Base-by-base conservation (phyloP, 1,284 basidiomycete genomes). In the Erythrobasidium hasegawianum region DNA sequence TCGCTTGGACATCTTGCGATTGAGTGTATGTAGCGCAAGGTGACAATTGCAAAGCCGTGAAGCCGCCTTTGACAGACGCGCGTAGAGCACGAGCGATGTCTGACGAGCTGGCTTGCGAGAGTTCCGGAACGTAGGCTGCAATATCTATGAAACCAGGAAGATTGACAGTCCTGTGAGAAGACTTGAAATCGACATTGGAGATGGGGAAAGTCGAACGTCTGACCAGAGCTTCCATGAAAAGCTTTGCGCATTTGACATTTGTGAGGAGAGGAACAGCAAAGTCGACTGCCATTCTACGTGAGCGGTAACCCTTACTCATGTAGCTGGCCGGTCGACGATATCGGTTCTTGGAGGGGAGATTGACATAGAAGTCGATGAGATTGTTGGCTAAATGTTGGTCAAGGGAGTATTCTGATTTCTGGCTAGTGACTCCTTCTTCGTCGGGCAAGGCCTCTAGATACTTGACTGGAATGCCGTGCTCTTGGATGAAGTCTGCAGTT, bases 261-360 rank as follows among this genome's bases (percentile, higher is more conserved):
- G 95, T 98, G 77, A 98, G 93, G 60, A 98, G 83, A 0, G 96
- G 95, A 43, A 98, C 87, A 38, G 93, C 94, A 75, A 95, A 97
- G 79, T 99, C 95, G 71, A 99, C 95, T n/a, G 96, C 95, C 89
- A 97, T 94, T 71, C 95, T 89, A 77, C 96, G 89, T 29, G 93
- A 95, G 70, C 87, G 86, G 79, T 98, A 98, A 11, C 95, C 96
- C 79, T 96, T 95, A 77, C 92, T 97, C 64, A 92, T 87, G 78
- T 97, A 98, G 78, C 88, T 95, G 14, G 93, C 94, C 9, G 95
- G 95, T 53, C 96, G 89, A 70, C 96, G 89, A 79, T 93, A 98
- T 76, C 94, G 86, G 80, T 99, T 98, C 81, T 93, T 97, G 52
- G 93, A 97, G 1, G 96, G 96, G 73, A 99, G 81, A 78, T 97